phyloP scores from a whole-genome alignment of 1,284 basidiomycete species.

The Veloporphyrellus conicus region DNA sequence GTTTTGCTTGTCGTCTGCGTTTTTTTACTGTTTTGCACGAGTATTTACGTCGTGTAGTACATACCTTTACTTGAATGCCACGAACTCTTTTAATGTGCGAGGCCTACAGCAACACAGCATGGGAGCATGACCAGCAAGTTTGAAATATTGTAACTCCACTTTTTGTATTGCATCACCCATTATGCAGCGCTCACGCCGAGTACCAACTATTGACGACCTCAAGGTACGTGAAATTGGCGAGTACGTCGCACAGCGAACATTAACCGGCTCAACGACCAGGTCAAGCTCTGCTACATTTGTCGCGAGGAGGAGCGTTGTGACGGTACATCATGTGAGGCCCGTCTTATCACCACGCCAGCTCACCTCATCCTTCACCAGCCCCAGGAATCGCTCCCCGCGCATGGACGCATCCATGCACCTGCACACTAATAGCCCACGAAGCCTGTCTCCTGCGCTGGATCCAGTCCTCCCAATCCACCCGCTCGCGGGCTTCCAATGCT shows the following conservation, averaged over 20 bases:
- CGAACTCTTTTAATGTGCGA: not conserved
- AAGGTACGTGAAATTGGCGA: conserved; percentile 20
- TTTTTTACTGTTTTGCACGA: conserved; percentile 7
- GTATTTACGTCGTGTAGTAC: conserved; percentile 17
- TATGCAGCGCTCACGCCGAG: conserved; percentile 22
- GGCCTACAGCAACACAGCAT: not conserved
- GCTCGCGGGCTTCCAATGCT: conserved; percentile 52
- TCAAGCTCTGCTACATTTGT: conserved; percentile 76
- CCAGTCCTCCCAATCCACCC: conserved; percentile 54
- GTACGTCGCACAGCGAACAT: not conserved
- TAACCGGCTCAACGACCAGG: conserved; percentile 35
- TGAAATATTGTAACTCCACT: not conserved
- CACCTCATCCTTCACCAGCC: conserved; percentile 26
- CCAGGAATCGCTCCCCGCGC: conserved; percentile 44
- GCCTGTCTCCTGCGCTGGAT: conserved; percentile 75
- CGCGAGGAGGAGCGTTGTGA: conserved; percentile 64
- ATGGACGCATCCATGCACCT: conserved; percentile 77
- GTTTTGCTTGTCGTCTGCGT: conserved; percentile 5
- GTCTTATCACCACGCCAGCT: not conserved
- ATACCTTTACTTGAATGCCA: conserved; percentile 23
- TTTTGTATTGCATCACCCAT: conserved; percentile 3
- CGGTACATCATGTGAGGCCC: conserved; percentile 35
- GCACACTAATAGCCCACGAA: conserved; percentile 76
- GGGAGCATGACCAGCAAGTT: too few species aligned
- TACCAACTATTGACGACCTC: conserved; percentile 32